Evolutionary conservation across 768 basidiomycete genomes (phyloP).

Genomic region (Mycena indigotica): DNA sequence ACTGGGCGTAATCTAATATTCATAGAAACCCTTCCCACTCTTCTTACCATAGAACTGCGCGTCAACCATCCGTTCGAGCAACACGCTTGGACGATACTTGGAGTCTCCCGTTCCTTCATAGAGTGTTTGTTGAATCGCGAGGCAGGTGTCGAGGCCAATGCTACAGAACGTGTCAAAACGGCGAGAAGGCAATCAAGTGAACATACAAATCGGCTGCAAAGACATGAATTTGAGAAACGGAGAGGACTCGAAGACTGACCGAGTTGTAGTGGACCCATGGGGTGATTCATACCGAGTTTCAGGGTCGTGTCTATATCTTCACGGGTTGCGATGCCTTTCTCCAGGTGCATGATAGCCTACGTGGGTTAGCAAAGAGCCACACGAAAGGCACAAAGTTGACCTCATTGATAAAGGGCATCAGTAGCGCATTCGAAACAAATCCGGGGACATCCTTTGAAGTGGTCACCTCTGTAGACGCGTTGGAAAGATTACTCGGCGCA

Average conservation of each 20-base stretch:
- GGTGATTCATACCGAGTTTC: conserved; percentile 90
- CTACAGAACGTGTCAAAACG: conserved; percentile 38
- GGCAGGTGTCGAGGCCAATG: conserved; percentile 97
- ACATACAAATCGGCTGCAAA: conserved; percentile 10
- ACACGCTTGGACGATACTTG: conserved; percentile 89
- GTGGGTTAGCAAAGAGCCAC: conserved; percentile 2
- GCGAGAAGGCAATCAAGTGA: conserved; percentile 1
- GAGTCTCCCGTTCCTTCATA: conserved; percentile 89
- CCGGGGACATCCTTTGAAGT: conserved; percentile 91
- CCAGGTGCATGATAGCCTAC: conserved; percentile 89
- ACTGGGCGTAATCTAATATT: conserved; percentile 67
- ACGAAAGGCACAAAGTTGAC: conserved; percentile 35
- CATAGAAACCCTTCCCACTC: conserved; percentile 93
- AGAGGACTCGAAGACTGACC: conserved; percentile 40
- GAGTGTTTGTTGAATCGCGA: conserved; percentile 88
- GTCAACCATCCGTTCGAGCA: conserved; percentile 95
- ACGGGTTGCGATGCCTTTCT: conserved; percentile 89
- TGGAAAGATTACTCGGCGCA: not conserved
- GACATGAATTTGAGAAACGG: not conserved
- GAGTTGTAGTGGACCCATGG: conserved; percentile 91
- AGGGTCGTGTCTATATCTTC: conserved; percentile 97
- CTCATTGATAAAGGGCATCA: conserved; percentile 99
- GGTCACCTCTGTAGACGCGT: conserved; percentile 70
- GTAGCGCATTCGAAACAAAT: conserved; percentile 90
- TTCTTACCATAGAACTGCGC: conserved; percentile 93